A percentile compares a stretch with the other conserved stretches of the same genome.
Evolutionary conservation across 441 rosid species (phyloP).

Genomic region (Codiaeum variegatum): DNA sequence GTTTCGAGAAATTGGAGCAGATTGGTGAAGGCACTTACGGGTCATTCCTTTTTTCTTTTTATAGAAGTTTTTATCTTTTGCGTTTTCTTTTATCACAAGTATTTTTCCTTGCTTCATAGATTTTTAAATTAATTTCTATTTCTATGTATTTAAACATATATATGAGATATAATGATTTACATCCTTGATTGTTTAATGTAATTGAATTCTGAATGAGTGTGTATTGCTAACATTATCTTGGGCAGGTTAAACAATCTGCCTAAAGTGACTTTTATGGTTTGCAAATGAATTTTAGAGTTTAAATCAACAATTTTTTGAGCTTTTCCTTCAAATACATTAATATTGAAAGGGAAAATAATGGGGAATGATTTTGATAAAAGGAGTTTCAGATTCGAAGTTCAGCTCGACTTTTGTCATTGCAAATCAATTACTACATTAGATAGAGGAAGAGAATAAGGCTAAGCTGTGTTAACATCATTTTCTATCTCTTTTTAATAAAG

Average conservation of each 20-base stretch:
- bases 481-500: no score
- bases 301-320: neutral
- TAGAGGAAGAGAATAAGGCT: no score
- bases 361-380: neutral
- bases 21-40: constrained; percentile 95
- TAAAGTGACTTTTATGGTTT: neutral
- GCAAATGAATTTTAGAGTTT: neutral
- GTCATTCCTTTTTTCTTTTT: constrained; percentile 28
- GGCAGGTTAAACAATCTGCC: neutral
- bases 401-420: neutral
- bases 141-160: no score
- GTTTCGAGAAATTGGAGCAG: constrained; percentile 88
- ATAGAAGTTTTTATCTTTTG: neutral
- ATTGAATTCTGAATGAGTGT: neutral
- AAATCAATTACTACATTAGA: neutral
- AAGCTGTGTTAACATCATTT: no score
- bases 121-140: neutral
- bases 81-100: neutral
- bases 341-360: neutral
- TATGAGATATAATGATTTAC: no score
- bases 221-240: neutral
- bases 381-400: neutral
- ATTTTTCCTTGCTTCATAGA: neutral
- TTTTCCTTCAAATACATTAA: neutral
- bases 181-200: no score